These are phyloP conservation scores for Silene coronaria DNA, from an alignment of 179 eudicot species.

Conservation along the genomic window DNA sequence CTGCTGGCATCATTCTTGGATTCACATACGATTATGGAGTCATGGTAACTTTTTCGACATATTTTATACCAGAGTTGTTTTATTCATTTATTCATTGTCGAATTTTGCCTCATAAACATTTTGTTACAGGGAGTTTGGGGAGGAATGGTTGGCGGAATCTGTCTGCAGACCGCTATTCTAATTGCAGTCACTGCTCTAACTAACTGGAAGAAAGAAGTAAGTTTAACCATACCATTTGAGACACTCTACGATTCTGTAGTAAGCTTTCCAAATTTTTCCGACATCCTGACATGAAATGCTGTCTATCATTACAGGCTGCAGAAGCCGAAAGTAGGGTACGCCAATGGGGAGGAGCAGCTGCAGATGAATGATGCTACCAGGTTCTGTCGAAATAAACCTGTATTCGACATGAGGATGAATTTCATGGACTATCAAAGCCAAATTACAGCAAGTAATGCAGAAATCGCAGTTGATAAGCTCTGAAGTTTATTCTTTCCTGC, in stretches of 20 bases:
- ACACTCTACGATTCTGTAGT: not conserved
- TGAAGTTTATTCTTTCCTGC: not conserved
- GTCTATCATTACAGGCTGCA: slow-evolving; percentile 8
- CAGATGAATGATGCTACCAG: slow-evolving; percentile 7
- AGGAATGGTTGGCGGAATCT: slow-evolving; percentile 73
- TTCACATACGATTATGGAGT: slow-evolving; percentile 45
- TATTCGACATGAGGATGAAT: not conserved
- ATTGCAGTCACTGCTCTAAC: slow-evolving; percentile 40
- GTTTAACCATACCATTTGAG: slow-evolving; percentile 3
- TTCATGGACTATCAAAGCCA: not conserved
- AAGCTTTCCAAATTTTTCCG: not conserved
- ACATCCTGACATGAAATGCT: not conserved
- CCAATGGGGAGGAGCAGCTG: slow-evolving; percentile 15
- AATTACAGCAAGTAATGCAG: not conserved
- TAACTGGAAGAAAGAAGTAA: slow-evolving; percentile 73
- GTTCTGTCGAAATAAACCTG: not conserved
- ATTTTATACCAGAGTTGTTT: not conserved
- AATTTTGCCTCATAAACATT: not conserved
- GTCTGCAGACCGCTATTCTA: slow-evolving; percentile 59
- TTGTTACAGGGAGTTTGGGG: slow-evolving; percentile 75
- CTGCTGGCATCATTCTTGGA: slow-evolving; percentile 57
- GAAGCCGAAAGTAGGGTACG: slow-evolving; percentile 16
- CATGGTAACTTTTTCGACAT: slow-evolving; percentile 27
- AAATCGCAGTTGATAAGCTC: not conserved
- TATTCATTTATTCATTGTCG: not conserved